These are phyloP conservation scores for Mediolabrus comicus DNA, from an alignment of 108 stramenopile genomes.

Conservation along the genomic window DNA sequence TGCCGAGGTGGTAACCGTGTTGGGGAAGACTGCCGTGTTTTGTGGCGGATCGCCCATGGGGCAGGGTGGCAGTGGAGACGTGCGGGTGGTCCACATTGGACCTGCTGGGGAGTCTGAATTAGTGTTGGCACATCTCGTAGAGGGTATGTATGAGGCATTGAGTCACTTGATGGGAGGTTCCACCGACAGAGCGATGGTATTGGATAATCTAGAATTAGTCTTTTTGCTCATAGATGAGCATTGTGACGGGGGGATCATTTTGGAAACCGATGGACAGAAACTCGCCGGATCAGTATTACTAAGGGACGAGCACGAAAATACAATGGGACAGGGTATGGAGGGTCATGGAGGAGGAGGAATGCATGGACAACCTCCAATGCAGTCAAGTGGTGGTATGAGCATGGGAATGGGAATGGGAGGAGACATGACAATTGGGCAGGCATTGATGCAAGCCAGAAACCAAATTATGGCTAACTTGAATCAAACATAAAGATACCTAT, in stretches of 20 bases:
- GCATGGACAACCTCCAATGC: conserved; percentile 17
- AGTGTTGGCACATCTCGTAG: conserved; percentile 75
- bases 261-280: conserved; percentile 81
- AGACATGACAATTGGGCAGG: conserved; percentile 87
- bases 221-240: conserved; percentile 88
- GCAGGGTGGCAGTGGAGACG: conserved; percentile 50
- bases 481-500: conserved; percentile 10
- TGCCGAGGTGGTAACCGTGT: conserved; percentile 78
- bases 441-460: conserved; percentile 77
- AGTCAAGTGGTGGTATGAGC: conserved; percentile 40
- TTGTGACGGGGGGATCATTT: conserved; percentile 84
- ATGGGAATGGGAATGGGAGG: conserved; percentile 50
- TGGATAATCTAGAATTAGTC: conserved; percentile 87
- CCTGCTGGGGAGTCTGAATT: conserved; percentile 76
- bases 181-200: conserved; percentile 81
- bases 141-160: conserved; percentile 87
- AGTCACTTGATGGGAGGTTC: conserved; percentile 79
- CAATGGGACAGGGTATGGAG: conserved; percentile 9
- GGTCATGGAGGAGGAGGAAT: conserved; percentile 7
- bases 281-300: conserved; percentile 72
- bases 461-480: conserved; percentile 66
- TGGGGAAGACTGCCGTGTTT: conserved; percentile 78
- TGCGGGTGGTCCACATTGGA: conserved; percentile 81
- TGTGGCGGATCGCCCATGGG: conserved; percentile 55
- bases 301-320: conserved; percentile 55